Evolutionary conservation across 2,329 filamentous ascomycete species (phyloP), one percentile per base, ranked within the genome.

Genomic region (Stenocarpella maydis): DNA sequence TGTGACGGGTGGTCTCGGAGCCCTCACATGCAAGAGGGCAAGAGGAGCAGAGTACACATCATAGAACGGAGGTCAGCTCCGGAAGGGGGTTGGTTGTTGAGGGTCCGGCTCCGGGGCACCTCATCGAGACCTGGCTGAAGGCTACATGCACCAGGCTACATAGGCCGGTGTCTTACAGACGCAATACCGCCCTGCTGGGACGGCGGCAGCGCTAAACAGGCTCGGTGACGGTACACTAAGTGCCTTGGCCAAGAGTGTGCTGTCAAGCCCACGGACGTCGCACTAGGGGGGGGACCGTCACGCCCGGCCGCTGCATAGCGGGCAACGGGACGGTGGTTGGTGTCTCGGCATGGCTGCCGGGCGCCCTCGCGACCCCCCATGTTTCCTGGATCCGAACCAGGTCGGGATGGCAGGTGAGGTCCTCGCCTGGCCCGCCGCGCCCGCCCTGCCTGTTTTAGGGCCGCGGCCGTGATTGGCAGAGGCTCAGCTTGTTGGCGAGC

Each of bases 131-230:
- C 58, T 63, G 26, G 8, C 28, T 9, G 3, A 7, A 21, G 21
- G 24, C 41, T 9, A n/a, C n/a, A n/a, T n/a, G n/a, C 41, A 43
- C 41, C 49, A 63, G 58, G 7, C 58, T 63, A n/a, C n/a, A n/a
- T n/a, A 63, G 58, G 3, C n/a, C 19, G 41, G 58, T 63, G 58
- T 2, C 19, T 34, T 63, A 43, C 41, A 63, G 26, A 24, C 49
- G 41, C 43, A 26, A 34, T 63, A 63, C 58, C 58, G 58, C 43
- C 41, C 58, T 49, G 58, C 58, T 49, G 58, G 58, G 58, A 58
- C 54, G 21, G 37, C 37, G 21, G 34, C n/a, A 58, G 54, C 9
- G 31, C 34, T 5, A 37, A 37, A 49, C 41, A 37, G 58, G 58
- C 58, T 63, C 58, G 58, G 41, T 24, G 34, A n/a, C n/a, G n/a